Evolutionary conservation across 1,284 basidiomycete genomes (phyloP), one percentile per base, ranked within the genome.

Genomic region (Exobasidium rhododendri): DNA sequence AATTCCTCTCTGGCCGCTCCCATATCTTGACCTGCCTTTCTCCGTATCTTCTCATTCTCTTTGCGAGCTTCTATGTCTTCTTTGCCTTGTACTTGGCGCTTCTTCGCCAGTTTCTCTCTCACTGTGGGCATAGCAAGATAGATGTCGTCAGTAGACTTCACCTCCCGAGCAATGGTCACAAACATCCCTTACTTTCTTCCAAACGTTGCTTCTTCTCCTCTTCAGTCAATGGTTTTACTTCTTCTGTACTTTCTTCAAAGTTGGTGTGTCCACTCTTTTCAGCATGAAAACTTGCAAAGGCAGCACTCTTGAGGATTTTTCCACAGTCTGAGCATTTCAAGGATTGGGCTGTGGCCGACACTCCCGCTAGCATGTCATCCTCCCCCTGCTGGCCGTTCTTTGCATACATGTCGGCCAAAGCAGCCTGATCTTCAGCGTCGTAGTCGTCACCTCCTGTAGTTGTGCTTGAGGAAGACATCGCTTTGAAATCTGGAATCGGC

Each of bases 161-260:
- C n/a, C n/a, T n/a, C n/a, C n/a, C n/a, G n/a, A n/a, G n/a, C n/a
- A n/a, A 17, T 40, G 35, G 17, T 40, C 35, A 40, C 40, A 65
- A n/a, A n/a, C n/a, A n/a, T n/a, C n/a, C n/a, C 68, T 50, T 40
- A 70, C 68, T 67, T 67, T 97, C 92, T 0, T 83, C 86, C 0
- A 97, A 84, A 75, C 88, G 90, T 66, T 87, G 83, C 67, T 87
- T 86, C 84, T 89, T 96, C 81, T 98, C 92, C 74, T 97, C 92
- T 80, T 97, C 92, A 0, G 94, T 97, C 57, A 97, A 81, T 0
- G 94, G 94, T 78, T 89, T 91, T 79, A 94, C 86, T 85, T 96
- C 94, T 77, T 97, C 93, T 0, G 88, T 90, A 3, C 90, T 93
- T 80, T 98, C 94, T 77, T 94, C 92, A 70, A 97, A 97, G 32